phyloP scores from a whole-genome alignment of 768 basidiomycete genomes.

The Amanita pseudoporphyria region DNA sequence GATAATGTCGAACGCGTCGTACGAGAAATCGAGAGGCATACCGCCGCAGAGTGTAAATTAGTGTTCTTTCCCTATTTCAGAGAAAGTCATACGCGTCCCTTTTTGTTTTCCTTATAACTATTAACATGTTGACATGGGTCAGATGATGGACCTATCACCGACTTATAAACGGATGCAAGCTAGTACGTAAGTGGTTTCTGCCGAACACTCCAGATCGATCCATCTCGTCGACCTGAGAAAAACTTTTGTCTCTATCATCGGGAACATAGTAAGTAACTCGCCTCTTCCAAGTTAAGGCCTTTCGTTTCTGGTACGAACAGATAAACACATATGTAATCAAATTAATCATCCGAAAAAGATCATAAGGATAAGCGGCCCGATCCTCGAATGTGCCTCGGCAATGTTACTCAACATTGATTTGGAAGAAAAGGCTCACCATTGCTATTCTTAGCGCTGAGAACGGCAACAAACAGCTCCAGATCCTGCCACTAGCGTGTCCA shows the following conservation, averaged over 20 bases:
- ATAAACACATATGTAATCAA: conserved; percentile 66
- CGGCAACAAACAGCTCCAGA: conserved; percentile 69
- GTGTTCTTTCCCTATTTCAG: too few species aligned
- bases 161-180: too few species aligned
- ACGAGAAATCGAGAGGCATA: too few species aligned
- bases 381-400: conserved; percentile 24
- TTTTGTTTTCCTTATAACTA: too few species aligned
- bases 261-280: conserved; percentile 16
- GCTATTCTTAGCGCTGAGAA: conserved; percentile 69
- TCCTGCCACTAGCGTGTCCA: conserved; percentile 34
- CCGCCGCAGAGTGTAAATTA: too few species aligned
- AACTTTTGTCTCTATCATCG: neutral
- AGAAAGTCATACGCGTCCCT: too few species aligned
- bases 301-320: conserved; percentile 76
- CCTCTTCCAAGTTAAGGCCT: conserved; percentile 68
- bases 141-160: too few species aligned
- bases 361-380: conserved; percentile 65
- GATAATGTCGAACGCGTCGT: too few species aligned
- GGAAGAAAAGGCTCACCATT: too few species aligned
- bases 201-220: conserved; percentile 57
- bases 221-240: conserved; percentile 56
- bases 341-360: conserved; percentile 70
- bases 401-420: conserved; percentile 19
- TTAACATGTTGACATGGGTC: too few species aligned
- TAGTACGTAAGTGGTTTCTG: too few species aligned